Base-by-base conservation (phyloP, 169 alveolate species). In the Theileria annulata region DNA sequence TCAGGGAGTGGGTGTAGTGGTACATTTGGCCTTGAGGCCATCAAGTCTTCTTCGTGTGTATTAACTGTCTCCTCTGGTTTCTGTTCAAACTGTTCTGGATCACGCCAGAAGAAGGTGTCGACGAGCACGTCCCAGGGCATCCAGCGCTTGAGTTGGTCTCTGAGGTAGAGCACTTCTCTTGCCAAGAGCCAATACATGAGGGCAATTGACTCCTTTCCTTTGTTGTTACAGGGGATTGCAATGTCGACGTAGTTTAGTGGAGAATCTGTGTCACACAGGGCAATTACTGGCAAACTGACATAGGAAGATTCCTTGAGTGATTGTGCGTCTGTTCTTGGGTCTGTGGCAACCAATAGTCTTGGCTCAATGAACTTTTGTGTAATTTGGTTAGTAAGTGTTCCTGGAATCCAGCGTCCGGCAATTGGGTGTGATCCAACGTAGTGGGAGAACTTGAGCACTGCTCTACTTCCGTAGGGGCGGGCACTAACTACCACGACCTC, bases 381-480 rank as follows among this genome's bases (percentile, higher is more conserved):
- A 82, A 95, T 97, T 88, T 98, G 99, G 88, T 98, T 98, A 56
- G 99, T 98, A 72, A 98, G 91, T 79, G 98, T 97, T 56, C 99
- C 99, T 19, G 99, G 99, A 25, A 99, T 96, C 99, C 99, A 98
- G 83, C 99, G 96, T 33, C 99, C 97, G 0, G 99, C 98, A 80
- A 95, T 87, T 21, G 99, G 95, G 86, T 96, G 97, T 60, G 99
- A 96, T n/a, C 98, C 98, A 49, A 97, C 94, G 93, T 96, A 96
- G 88, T 96, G 97, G 31, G 99, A 96, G 90, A 97, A 98, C 92
- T 98, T 98, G 71, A 97, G 95, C 71, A 97, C 99, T 2, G 99
- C 99, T 80, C 99, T 95, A 86, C 98, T 95, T 63, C 99, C 99
- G 76, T 92, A 91, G 62, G 95, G 97, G 79, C 99, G 93, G 74